Conservation (phyloP, 163 green algal species). For the Chlorella variabilis region DNA sequence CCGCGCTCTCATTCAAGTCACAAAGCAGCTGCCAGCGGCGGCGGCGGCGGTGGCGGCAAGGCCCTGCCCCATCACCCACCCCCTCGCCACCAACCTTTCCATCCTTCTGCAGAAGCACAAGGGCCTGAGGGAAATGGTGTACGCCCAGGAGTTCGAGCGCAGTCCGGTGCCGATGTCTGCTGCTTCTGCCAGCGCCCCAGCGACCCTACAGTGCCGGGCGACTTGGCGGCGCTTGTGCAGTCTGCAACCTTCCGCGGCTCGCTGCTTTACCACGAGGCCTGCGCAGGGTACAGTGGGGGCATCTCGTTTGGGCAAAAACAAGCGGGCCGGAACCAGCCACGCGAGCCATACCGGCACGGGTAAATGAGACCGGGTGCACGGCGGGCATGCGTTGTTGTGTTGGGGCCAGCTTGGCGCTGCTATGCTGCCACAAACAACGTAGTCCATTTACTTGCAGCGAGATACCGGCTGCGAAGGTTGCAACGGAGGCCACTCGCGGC, state of each 20-base stretch:
- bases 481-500: not conserved
- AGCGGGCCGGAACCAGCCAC: not conserved
- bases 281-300: constrained; percentile 15
- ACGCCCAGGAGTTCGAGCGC: too few relatives aligned
- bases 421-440: too few relatives aligned
- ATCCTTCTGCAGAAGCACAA: too few relatives aligned
- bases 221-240: constrained; percentile 2
- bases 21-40: too few relatives aligned
- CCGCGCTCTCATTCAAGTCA: too few relatives aligned
- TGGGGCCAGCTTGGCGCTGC: too few relatives aligned
- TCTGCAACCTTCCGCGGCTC: not conserved
- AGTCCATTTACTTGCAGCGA: too few relatives aligned
- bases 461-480: not conserved
- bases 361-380: not conserved
- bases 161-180: too few relatives aligned
- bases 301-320: not conserved
- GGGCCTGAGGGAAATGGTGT: too few relatives aligned
- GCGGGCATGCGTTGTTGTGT: not conserved
- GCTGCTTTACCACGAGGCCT: constrained; percentile 35
- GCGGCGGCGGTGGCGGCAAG: too few relatives aligned
- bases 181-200: constrained; percentile 16
- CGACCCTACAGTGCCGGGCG: not conserved
- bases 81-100: too few relatives aligned
- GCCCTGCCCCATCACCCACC: too few relatives aligned
- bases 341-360: not conserved